Evolutionary conservation across 228 moss, liverwort and hornwort genomes (phyloP).

Genomic region (Sphagnum fallax): DNA sequence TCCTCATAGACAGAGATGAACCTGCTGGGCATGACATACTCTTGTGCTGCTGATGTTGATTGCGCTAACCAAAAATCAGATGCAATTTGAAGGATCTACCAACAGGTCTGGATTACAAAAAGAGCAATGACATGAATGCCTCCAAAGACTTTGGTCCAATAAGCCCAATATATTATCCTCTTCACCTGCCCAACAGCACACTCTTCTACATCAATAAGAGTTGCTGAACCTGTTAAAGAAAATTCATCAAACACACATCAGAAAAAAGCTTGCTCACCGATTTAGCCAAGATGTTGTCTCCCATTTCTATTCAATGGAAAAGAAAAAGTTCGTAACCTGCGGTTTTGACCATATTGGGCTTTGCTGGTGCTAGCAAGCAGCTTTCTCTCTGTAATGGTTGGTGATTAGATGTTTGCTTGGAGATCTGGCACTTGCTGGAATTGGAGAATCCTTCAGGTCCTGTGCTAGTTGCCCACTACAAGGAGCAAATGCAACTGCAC

Average conservation of each 20-base stretch:
- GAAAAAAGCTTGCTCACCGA: constrained; percentile 13
- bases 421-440: no score
- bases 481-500: not conserved
- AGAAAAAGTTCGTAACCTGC: not conserved
- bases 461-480: not conserved
- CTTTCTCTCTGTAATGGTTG: not conserved
- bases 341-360: no score
- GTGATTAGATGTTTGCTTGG: no score
- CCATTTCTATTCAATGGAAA: constrained; percentile 2
- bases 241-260: not conserved
- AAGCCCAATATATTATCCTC: constrained; percentile 21
- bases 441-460: not conserved
- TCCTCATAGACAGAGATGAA: constrained; percentile 30
- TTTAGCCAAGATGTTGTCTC: constrained; percentile 9
- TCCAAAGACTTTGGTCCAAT: constrained; percentile 26
- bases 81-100: constrained; percentile 38
- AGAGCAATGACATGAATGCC: constrained; percentile 22
- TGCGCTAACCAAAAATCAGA: constrained; percentile 39
- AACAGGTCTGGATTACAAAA: constrained; percentile 28
- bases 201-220: constrained; percentile 24
- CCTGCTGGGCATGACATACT: constrained; percentile 14
- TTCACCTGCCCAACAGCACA: constrained; percentile 20
- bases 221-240: constrained; percentile 12
- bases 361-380: not conserved
- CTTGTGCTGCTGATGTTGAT: constrained; percentile 15